These are phyloP conservation scores for Macadamia integrifolia DNA, from an alignment of 164 flowering plant genomes.

Conservation along the genomic window DNA sequence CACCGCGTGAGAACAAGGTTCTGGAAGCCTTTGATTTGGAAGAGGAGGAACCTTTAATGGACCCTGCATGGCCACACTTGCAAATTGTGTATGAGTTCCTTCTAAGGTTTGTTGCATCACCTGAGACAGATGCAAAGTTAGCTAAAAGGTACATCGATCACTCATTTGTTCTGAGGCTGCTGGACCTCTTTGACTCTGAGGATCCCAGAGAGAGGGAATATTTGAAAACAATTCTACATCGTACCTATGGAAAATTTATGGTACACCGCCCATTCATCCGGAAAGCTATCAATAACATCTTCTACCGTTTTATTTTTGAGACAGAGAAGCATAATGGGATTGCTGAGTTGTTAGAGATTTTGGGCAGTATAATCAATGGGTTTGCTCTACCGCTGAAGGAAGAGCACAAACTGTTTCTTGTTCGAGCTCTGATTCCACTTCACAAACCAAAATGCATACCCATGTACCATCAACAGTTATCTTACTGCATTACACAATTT, in stretches of 20 bases:
- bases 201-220: conserved; percentile 89
- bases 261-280: conserved; percentile 78
- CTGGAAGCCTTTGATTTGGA: conserved; percentile 59
- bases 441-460: conserved; percentile 80
- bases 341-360: conserved; percentile 74
- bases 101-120: conserved; percentile 65
- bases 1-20: conserved; percentile 53
- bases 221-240: conserved; percentile 81
- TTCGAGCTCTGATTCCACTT: conserved; percentile 66
- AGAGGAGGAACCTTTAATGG: conserved; percentile 83
- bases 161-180: conserved; percentile 60
- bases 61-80: conserved; percentile 88
- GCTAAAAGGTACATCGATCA: conserved; percentile 80
- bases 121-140: conserved; percentile 72
- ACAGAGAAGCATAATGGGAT: conserved; percentile 82
- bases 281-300: conserved; percentile 76
- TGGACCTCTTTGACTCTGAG: conserved; percentile 80
- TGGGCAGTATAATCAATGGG: conserved; percentile 82
- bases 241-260: conserved; percentile 86
- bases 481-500: conserved; percentile 77
- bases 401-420: conserved; percentile 75
- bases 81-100: conserved; percentile 74
- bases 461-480: conserved; percentile 77
- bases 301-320: conserved; percentile 65
- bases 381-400: conserved; percentile 88